phyloP scores from a whole-genome alignment of 1,139 yeast species.

The Nakaseomyces delphensis region DNA sequence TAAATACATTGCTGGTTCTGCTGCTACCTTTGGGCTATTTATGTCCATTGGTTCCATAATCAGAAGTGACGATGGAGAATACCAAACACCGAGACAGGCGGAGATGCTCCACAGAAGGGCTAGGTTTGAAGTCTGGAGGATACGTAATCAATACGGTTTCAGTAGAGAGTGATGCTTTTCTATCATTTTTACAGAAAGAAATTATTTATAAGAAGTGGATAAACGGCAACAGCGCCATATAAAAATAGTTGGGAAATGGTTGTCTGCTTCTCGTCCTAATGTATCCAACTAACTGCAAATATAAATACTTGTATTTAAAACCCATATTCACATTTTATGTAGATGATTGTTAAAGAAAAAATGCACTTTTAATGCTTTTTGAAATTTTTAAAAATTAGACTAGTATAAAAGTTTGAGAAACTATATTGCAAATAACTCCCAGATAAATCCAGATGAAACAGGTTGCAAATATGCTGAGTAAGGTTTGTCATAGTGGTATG shows the following conservation, averaged over 20 bases:
- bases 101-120: conserved; percentile 26
- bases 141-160: conserved; percentile 22
- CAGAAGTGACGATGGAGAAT: conserved; percentile 51
- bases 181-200: no score
- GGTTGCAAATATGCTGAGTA: no score
- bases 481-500: not conserved
- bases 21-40: conserved; percentile 91
- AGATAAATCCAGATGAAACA: no score
- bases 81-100: conserved; percentile 13
- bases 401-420: no score
- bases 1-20: conserved; percentile 92
- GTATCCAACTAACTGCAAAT: not conserved
- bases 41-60: conserved; percentile 94
- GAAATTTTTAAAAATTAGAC: no score
- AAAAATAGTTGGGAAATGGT: no score
- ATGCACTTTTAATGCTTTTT: no score
- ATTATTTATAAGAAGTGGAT: not conserved
- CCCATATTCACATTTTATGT: not conserved
- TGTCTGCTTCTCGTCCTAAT: no score
- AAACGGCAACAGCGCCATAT: not conserved
- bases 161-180: not conserved
- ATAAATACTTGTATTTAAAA: not conserved
- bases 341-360: no score
- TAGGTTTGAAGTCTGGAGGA: conserved; percentile 28
- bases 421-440: not conserved